Percentiles rank a stretch among this genome's conserved stretches.
These are phyloP conservation scores for Pseudogymnoascus sp. DNA, from an alignment of 2,329 filamentous ascomycete genomes.

Conservation along the genomic window DNA sequence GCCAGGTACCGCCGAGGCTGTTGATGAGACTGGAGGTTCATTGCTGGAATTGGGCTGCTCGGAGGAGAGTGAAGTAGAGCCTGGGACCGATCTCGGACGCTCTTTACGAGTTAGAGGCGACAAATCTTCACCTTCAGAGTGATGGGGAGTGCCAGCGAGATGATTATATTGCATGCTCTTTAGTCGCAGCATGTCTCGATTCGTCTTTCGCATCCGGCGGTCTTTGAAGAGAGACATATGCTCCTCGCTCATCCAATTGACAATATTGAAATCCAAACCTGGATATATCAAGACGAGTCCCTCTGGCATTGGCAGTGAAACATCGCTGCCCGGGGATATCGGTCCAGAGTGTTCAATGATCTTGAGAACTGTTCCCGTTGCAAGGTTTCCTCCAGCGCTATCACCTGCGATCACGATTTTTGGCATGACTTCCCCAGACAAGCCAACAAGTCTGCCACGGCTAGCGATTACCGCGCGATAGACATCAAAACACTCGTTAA, in stretches of 20 bases:
- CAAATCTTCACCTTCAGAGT: conserved; percentile 62
- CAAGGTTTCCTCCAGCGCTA: conserved; percentile 75
- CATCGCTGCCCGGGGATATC: conserved; percentile 47
- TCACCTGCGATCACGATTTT: conserved; percentile 69
- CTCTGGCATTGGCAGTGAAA: conserved; percentile 63
- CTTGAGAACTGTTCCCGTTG: conserved; percentile 78
- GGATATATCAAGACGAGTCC: conserved; percentile 85
- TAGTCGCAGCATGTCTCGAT: conserved; percentile 66
- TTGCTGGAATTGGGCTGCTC: background rate
- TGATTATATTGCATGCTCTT: conserved; percentile 88
- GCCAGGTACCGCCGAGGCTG: background rate
- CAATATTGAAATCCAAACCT: conserved; percentile 90
- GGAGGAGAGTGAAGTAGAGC: background rate
- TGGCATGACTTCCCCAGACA: conserved; percentile 58
- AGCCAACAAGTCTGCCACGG: conserved; percentile 65
- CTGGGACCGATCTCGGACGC: background rate
- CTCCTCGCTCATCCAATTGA: conserved; percentile 98
- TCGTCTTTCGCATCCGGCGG: conserved; percentile 67
- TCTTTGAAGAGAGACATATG: conserved; percentile 93
- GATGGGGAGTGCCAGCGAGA: conserved; percentile 73
- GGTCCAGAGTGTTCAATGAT: conserved; percentile 58
- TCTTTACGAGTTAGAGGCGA: background rate
- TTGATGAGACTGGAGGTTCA: background rate
- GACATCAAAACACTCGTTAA: conserved; percentile 83
- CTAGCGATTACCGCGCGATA: conserved; percentile 68